These are phyloP conservation scores for Botrytis porri DNA, from an alignment of 2,329 filamentous ascomycete species.

Conservation along the genomic window DNA sequence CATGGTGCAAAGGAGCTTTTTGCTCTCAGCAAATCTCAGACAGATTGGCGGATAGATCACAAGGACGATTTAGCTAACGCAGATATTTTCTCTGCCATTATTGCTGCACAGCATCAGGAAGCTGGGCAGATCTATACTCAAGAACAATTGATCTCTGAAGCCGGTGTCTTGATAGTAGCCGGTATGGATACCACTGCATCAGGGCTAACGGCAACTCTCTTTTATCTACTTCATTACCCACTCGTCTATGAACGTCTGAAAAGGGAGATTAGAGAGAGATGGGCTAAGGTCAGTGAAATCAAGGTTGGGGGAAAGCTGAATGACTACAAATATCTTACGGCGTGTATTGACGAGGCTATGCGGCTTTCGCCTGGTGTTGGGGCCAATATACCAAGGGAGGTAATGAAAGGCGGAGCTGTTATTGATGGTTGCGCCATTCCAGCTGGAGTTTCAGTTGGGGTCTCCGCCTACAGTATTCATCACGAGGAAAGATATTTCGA, in stretches of 20 bases:
- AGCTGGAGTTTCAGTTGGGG: constrained; percentile 44
- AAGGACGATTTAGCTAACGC: background rate
- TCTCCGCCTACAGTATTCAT: constrained; percentile 40
- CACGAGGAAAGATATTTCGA: background rate
- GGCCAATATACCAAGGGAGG: constrained; percentile 27
- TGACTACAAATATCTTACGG: constrained; percentile 41
- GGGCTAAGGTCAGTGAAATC: background rate
- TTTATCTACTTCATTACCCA: constrained; percentile 8
- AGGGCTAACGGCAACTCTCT: background rate
- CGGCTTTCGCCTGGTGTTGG: constrained; percentile 29
- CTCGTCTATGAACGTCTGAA: background rate
- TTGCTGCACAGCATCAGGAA: background rate
- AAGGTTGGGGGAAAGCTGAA: constrained; percentile 29
- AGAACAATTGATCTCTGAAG: constrained; percentile 1
- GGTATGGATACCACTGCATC: constrained; percentile 4
- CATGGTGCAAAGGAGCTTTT: background rate
- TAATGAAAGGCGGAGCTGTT: constrained; percentile 23
- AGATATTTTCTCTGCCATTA: constrained; percentile 7
- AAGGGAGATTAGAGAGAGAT: background rate
- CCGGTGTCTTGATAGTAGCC: background rate
- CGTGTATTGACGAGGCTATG: constrained; percentile 40
- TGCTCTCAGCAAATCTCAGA: background rate
- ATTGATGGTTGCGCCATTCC: constrained; percentile 37
- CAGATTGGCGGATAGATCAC: background rate
- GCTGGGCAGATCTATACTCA: background rate